Evolutionary conservation across 371 early-diverging fungal genomes (phyloP).

Genomic region (Lichtheimia ornata): DNA sequence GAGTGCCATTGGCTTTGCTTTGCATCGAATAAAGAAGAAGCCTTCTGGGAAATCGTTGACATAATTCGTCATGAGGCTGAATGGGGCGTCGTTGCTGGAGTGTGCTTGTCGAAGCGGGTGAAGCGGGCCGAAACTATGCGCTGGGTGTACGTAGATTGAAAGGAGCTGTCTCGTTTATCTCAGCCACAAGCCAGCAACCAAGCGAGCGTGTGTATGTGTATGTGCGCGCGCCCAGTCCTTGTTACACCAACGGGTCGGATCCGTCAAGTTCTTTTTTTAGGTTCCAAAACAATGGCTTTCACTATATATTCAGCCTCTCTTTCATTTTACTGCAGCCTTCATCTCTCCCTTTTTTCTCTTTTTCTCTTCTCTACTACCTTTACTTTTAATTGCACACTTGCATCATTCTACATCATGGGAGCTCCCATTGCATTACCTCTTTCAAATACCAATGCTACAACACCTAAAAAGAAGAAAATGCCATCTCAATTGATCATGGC

Average conservation of each 20-base stretch:
- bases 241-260: no score
- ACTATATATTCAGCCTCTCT: no score
- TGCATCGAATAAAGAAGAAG: slow-evolving; percentile 49
- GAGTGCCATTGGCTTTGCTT: slow-evolving; percentile 27
- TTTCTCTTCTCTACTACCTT: neutral
- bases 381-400: neutral
- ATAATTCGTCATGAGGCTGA: no score
- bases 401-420: neutral
- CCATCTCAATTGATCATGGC: slow-evolving; percentile 12
- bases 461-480: slow-evolving; percentile 13
- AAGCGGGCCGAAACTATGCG: no score
- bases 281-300: no score
- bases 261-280: no score
- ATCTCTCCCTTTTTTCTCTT: neutral
- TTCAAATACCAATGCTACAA: neutral
- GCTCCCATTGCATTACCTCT: neutral
- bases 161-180: no score
- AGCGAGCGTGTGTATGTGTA: neutral
- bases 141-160: no score
- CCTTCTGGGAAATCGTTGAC: slow-evolving; percentile 33
- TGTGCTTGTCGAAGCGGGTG: neutral
- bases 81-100: no score
- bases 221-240: no score
- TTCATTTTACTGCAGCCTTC: no score
- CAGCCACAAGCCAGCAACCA: no score